Evolutionary conservation across 495 filamentous ascomycete species (phyloP), one percentile per base, ranked within the genome.

Genomic region (Hyaloscypha variabilis): DNA sequence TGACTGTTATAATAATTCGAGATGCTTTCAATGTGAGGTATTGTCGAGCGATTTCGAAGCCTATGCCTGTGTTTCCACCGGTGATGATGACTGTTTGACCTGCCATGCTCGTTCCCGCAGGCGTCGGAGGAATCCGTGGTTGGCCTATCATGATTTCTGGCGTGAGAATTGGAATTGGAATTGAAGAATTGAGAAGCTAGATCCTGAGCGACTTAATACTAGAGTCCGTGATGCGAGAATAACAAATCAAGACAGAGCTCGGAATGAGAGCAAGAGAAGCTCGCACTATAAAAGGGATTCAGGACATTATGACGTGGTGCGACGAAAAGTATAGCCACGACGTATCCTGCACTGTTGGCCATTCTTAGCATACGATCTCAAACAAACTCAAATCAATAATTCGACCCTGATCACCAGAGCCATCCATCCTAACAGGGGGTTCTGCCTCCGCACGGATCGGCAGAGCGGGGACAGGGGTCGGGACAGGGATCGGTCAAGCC

Each of bases 11-110:
- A 26, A 76, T 65, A 24, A 76, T n/a, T 3, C 61, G 68, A 21
- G 64, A 66, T 34, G 51, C 51, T 10, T 49, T 29, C 3, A 65
- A 57, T 46, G 30, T 14, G 8, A 74, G 60, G 26, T 73, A 59
- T 49, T 71, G 68, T 28, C 66, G 60, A 23, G 65, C 56, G 13
- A 62, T 51, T 39, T 68, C 72, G 11, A 74, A 60, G 17, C 82
- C 82, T 62, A 84, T 75, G 49, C 82, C 81, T 50, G 77, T 73
- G 23, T 73, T 77, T 46, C 76, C 79, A 36, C 82, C 81, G 28
- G 80, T 82, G 50, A 79, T 71, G 2, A 78, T 65, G 23, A 67
- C 63, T 6, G 71, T 72, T 56, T 56, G 23, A 13, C 49, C 49
- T 17, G 39, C 39, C 11, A 46, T 14, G 19, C 39, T 46, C 11